Evolutionary conservation across 2,329 filamentous ascomycete genomes (phyloP).

Genomic region (Fusarium sp.): DNA sequence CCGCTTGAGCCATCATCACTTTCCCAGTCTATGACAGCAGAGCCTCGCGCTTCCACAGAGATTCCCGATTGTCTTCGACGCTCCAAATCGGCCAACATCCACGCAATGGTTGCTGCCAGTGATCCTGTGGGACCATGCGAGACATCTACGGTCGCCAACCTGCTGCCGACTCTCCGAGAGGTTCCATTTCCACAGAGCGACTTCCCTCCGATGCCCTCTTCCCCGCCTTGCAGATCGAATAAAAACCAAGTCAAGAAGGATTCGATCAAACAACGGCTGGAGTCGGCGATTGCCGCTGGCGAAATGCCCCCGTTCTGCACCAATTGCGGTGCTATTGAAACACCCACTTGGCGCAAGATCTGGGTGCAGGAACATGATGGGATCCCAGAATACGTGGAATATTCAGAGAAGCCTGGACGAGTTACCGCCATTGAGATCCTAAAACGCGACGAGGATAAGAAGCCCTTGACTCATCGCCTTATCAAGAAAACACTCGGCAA

Average conservation of each 20-base stretch:
- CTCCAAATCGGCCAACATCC: constrained; percentile 53
- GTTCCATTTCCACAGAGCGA: constrained; percentile 60
- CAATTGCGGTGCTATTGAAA: constrained; percentile 96
- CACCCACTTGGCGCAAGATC: constrained; percentile 94
- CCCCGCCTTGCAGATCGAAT: constrained; percentile 64
- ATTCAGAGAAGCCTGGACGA: constrained; percentile 77
- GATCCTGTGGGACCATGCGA: constrained; percentile 55
- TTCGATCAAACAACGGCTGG: constrained; percentile 68
- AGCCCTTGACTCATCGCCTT: constrained; percentile 75
- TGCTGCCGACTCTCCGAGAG: constrained; percentile 49
- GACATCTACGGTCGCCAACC: constrained; percentile 32
- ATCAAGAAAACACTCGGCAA: constrained; percentile 78
- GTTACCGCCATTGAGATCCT: constrained; percentile 80
- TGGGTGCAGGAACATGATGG: constrained; percentile 83
- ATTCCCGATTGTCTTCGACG: constrained; percentile 53
- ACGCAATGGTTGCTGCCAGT: constrained; percentile 59
- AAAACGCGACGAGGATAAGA: constrained; percentile 70
- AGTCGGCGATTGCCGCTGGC: constrained; percentile 77
- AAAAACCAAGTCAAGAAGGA: constrained; percentile 74
- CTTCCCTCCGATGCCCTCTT: constrained; percentile 52
- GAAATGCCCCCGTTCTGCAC: constrained; percentile 88
- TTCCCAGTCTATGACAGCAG: constrained; percentile 47
- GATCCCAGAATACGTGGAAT: constrained; percentile 75
- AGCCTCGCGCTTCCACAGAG: constrained; percentile 45
- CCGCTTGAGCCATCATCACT: constrained; percentile 58